Evolutionary conservation across 345 rosid species (phyloP).

Genomic region (Sonneratia caseolaris): DNA sequence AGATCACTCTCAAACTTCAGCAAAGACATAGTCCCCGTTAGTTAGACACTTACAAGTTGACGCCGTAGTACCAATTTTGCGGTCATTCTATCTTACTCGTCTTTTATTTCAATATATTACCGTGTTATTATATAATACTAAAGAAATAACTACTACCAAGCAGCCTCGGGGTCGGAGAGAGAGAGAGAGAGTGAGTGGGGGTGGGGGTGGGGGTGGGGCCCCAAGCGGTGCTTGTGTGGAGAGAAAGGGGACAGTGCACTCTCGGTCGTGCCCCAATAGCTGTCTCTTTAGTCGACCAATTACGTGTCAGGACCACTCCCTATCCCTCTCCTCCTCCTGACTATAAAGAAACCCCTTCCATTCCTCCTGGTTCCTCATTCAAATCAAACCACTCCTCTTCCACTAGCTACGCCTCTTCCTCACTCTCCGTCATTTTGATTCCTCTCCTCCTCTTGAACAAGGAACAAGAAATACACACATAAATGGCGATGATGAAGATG

Average conservation of each 20-base stretch:
- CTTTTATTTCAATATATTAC: no score
- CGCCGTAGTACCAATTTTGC: no score
- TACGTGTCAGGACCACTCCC: constrained; percentile 10
- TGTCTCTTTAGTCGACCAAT: constrained; percentile 18
- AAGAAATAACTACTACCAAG: not conserved
- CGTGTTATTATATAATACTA: not conserved
- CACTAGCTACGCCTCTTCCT: not conserved
- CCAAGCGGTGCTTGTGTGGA: constrained; percentile 8
- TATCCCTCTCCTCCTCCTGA: not conserved
- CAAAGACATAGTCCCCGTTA: no score
- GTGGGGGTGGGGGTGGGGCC: not conserved
- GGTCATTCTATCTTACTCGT: no score
- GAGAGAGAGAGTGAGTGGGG: no score
- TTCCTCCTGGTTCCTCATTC: not conserved
- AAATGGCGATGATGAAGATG: constrained; percentile 9
- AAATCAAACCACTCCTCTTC: not conserved
- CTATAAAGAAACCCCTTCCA: constrained; percentile 1
- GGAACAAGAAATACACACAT: not conserved
- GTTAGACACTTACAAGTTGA: no score
- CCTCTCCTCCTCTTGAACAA: not conserved
- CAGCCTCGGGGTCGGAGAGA: not conserved
- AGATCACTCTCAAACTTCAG: not conserved
- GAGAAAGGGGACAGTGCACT: constrained; percentile 15
- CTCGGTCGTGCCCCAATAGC: constrained; percentile 16
- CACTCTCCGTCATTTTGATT: not conserved